phyloP scores from a whole-genome alignment of 192 early-diverging fungal species.

The Coemansia sp. region DNA sequence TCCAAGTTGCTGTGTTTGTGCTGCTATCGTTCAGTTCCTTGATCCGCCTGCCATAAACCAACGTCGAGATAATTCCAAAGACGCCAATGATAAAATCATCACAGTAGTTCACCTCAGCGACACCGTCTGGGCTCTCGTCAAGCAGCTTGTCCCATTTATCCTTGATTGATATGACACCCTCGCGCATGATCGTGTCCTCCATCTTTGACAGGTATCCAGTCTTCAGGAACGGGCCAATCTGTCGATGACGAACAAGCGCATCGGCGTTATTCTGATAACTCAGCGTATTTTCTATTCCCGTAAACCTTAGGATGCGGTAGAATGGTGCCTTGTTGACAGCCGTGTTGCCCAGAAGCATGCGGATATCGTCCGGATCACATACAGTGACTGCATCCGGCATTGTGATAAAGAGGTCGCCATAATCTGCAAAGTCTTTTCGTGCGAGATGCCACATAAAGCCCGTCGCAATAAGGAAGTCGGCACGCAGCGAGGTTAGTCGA shows the following conservation, averaged over 20 bases:
- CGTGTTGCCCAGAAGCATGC: slow-evolving; percentile 12
- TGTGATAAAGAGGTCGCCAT: slow-evolving; percentile 26
- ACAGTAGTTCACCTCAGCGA: slow-evolving; percentile 31
- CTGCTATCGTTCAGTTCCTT: slow-evolving; percentile 20
- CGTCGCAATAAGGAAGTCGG: not conserved
- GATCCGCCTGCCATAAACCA: slow-evolving; percentile 28
- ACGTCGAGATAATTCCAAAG: slow-evolving; percentile 32
- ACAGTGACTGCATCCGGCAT: slow-evolving; percentile 20
- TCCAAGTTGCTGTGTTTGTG: slow-evolving; percentile 14
- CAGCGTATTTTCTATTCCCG: slow-evolving; percentile 28
- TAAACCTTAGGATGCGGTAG: slow-evolving; percentile 23
- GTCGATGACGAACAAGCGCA: slow-evolving; percentile 19
- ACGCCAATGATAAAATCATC: slow-evolving; percentile 23
- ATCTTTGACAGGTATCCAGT: slow-evolving; percentile 21
- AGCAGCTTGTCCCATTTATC: slow-evolving; percentile 32
- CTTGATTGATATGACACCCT: slow-evolving; percentile 26
- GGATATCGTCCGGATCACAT: slow-evolving; percentile 26
- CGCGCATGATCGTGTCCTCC: slow-evolving; percentile 34
- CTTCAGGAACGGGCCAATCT: slow-evolving; percentile 31
- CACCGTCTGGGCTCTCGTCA: slow-evolving; percentile 7
- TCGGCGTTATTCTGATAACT: slow-evolving; percentile 19
- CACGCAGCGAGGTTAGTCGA: not conserved
- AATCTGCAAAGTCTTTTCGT: slow-evolving; percentile 1
- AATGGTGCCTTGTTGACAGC: slow-evolving; percentile 18
- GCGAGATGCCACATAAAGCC: not conserved